These are phyloP conservation scores for Volvox carteri DNA, from an alignment of 163 green algal species.

Conservation along the genomic window DNA sequence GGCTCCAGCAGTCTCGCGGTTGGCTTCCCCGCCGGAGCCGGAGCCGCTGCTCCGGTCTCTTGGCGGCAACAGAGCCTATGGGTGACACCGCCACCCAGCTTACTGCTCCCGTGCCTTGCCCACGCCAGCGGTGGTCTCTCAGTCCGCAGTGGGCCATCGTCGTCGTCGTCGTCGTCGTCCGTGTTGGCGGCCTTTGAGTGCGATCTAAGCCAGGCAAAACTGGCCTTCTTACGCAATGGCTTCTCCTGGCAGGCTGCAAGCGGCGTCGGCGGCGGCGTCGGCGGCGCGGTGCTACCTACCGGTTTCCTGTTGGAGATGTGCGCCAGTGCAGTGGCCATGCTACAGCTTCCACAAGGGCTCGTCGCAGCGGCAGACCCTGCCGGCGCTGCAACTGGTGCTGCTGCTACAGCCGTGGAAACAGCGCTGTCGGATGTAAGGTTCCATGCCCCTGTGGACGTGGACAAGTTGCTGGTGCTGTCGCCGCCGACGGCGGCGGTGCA, in stretches of 20 bases:
- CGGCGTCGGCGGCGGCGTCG: background rate
- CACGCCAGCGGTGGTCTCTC: background rate
- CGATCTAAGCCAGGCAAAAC: background rate
- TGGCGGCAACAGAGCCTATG: conserved; percentile 40
- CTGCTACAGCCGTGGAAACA: too few species aligned
- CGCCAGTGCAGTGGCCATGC: background rate
- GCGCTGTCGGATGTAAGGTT: conserved; percentile 11
- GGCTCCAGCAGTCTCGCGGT: background rate
- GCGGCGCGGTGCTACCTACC: background rate
- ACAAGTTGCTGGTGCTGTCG: background rate
- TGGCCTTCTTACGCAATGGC: conserved; percentile 1
- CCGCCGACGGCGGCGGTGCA: background rate
- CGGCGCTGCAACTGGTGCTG: too few species aligned
- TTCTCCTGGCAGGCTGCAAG: background rate
- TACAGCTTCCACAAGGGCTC: background rate
- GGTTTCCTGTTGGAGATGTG: conserved; percentile 41
- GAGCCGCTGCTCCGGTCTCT: background rate
- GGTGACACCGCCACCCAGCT: conserved; percentile 28
- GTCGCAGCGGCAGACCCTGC: background rate
- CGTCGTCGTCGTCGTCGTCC: background rate
- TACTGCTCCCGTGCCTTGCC: background rate
- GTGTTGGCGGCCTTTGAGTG: conserved; percentile 5
- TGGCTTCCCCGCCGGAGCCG: background rate
- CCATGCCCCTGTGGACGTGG: background rate
- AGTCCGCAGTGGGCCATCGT: background rate